phyloP scores from a whole-genome alignment of 495 filamentous ascomycete genomes.

The Sordaria brevicollis region DNA sequence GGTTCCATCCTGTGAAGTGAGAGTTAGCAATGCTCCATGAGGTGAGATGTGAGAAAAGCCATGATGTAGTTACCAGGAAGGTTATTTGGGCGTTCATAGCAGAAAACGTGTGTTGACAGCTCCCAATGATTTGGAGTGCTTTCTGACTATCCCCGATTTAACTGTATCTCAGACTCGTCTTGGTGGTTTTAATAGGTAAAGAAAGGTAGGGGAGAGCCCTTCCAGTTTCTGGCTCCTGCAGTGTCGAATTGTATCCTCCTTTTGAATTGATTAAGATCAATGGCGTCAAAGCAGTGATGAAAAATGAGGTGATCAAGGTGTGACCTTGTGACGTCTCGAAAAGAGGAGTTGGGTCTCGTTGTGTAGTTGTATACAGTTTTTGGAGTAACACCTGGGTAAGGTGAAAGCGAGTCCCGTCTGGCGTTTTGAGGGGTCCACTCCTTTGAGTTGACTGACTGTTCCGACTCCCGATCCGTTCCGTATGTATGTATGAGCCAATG shows the following conservation, averaged over 20 bases:
- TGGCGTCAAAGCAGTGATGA: not conserved
- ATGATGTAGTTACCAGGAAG: conserved; percentile 39
- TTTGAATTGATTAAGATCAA: not conserved
- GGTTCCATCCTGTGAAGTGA: conserved; percentile 60
- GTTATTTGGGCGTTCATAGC: conserved; percentile 47
- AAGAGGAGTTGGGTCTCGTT: not conserved
- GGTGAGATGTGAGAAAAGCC: not conserved
- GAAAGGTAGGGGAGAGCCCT: not conserved
- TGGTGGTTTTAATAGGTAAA: not conserved
- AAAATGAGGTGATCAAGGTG: not conserved
- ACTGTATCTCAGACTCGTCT: not conserved
- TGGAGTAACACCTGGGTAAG: not conserved
- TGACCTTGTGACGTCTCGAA: not conserved
- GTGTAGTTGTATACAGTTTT: not conserved
- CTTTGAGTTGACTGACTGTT: not conserved
- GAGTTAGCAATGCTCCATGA: not conserved
- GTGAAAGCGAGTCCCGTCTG: not conserved
- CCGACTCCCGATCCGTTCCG: not conserved
- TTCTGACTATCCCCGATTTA: not conserved
- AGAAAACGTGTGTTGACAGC: not conserved
- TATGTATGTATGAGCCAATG: not conserved
- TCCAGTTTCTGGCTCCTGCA: not conserved
- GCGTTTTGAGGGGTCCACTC: not conserved
- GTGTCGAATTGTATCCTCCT: too few relatives aligned
- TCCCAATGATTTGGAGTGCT: not conserved